Evolutionary conservation across 2,329 filamentous ascomycete species (phyloP).

Genomic region (Penicillium paneum): DNA sequence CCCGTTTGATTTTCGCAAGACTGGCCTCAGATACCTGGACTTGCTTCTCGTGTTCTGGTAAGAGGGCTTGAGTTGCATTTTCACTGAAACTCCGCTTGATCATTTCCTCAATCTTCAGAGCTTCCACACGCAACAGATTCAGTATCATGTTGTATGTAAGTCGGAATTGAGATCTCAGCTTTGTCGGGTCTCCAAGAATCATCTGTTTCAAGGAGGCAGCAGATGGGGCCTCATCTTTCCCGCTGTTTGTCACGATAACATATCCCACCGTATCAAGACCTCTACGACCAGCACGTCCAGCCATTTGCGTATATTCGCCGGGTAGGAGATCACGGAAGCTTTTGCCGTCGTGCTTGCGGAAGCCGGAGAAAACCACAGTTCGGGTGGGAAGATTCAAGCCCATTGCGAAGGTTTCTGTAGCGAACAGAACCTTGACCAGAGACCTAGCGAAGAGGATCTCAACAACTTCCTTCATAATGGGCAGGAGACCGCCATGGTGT

Average conservation of each 20-base stretch:
- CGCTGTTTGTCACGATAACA: constrained; percentile 83
- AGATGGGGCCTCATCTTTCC: constrained; percentile 81
- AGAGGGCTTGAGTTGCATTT: constrained; percentile 88
- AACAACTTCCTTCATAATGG: constrained; percentile 96
- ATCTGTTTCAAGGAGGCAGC: constrained; percentile 80
- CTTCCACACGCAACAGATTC: constrained; percentile 90
- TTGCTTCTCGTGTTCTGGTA: constrained; percentile 93
- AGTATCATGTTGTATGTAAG: constrained; percentile 99
- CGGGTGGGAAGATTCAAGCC: constrained; percentile 91
- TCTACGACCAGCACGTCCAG: constrained; percentile 86
- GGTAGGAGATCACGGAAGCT: constrained; percentile 86
- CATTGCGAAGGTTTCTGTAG: constrained; percentile 98
- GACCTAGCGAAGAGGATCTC: constrained; percentile 95
- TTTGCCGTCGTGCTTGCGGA: constrained; percentile 92
- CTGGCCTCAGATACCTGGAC: constrained; percentile 90
- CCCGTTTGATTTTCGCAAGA: constrained; percentile 82
- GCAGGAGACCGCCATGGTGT: constrained; percentile 88
- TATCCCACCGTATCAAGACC: constrained; percentile 90
- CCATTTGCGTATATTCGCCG: constrained; percentile 98
- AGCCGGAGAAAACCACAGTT: constrained; percentile 96
- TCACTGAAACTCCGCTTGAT: constrained; percentile 99
- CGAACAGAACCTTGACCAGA: constrained; percentile 93
- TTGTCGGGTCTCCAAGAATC: constrained; percentile 94
- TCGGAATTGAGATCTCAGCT: constrained; percentile 91
- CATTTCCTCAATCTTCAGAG: constrained; percentile 98